phyloP scores from a whole-genome alignment of 192 early-diverging fungal genomes.

The Obelidium mucronatum region DNA sequence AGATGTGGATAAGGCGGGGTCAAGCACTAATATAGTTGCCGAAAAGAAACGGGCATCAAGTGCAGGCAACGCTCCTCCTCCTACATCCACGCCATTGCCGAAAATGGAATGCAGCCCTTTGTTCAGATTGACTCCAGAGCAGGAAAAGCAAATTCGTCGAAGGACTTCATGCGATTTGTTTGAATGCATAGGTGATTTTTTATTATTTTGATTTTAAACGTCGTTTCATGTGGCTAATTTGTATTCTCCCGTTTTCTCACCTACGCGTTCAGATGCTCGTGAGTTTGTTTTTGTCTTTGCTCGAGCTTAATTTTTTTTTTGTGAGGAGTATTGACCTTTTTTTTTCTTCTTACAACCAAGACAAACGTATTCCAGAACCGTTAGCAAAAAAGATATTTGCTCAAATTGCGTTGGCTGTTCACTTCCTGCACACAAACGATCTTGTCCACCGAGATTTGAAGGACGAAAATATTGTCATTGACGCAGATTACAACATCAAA shows the following conservation, averaged over 20 bases:
- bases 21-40: background rate
- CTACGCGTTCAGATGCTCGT: background rate
- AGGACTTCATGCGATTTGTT: conserved; percentile 58
- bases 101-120: conserved; percentile 40
- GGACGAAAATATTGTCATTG: conserved; percentile 55
- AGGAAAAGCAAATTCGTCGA: conserved; percentile 45
- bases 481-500: conserved; percentile 51
- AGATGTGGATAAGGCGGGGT: background rate
- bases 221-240: too few relatives aligned
- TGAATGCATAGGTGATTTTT: conserved; percentile 56
- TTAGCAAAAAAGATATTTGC: conserved; percentile 47
- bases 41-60: conserved; percentile 20
- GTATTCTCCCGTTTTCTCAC: too few relatives aligned
- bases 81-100: background rate
- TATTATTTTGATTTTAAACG: background rate
- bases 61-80: background rate
- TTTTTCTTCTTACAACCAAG: conserved; percentile 20
- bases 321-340: background rate
- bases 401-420: conserved; percentile 54
- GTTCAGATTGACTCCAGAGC: conserved; percentile 36
- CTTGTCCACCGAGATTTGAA: conserved; percentile 16
- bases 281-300: background rate
- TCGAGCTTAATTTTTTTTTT: background rate
- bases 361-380: conserved; percentile 42
- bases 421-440: conserved; percentile 42